Evolutionary conservation across 2,329 filamentous ascomycete genomes (phyloP), one percentile per base, ranked within the genome.

Genomic region (Diaporthe velutina): DNA sequence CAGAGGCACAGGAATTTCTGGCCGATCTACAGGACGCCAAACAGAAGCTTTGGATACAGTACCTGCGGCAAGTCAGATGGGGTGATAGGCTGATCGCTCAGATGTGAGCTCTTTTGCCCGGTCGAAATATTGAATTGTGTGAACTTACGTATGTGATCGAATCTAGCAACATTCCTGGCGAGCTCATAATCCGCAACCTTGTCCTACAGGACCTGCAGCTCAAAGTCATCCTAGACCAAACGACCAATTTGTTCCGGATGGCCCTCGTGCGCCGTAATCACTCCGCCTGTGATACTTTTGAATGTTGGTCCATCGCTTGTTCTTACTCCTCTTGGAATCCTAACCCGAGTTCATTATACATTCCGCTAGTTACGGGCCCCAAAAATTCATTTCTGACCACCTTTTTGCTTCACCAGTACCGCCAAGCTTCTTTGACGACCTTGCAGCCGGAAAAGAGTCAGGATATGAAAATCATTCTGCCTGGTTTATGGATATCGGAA

Each of bases 221-320:
- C 48, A 55, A 54, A 19, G 7, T 70, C 9, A 70, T 70, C 22
- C 48, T 54, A 19, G 66, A 55, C 12, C 66, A 30, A 19, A 1
- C n/a, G 22, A 55, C 48, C 3, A 3, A 42, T 3, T 9, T 54
- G 66, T 54, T 50, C 22, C 22, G 66, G 17, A 70, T 70, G 66
- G 66, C n/a, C 10, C 30, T 70, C 2, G 45, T 54, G 33, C 48
- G 48, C 30, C 48, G 66, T 22, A 48, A 70, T 38, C 48, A 54
- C n/a, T 70, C 48, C 0, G 66, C 66, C 7, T 42, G 33, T 54
- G 66, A 55, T 5, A 70, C 66, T 42, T 70, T 70, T 10, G 66
- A 70, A 25, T 55, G 66, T 55, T 8, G 13, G 66, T 35, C 12
- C 7, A 4, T 28, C n/a, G 1, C 10, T 52, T n/a, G 19, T n/a